Evolutionary conservation across 2,329 filamentous ascomycete species (phyloP).

Genomic region (Curvularia sp.): DNA sequence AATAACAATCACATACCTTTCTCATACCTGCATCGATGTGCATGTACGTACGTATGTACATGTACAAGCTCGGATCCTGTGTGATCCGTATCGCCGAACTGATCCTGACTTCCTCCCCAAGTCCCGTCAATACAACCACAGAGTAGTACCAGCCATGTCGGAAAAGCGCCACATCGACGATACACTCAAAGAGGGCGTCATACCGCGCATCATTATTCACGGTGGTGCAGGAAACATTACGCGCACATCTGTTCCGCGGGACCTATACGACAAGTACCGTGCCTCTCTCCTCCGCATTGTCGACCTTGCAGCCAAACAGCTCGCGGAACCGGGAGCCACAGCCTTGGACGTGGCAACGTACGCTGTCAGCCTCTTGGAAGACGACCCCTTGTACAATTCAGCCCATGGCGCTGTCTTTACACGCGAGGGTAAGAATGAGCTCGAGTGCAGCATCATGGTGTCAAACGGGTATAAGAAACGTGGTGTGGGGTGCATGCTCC

Average conservation of each 20-base stretch:
- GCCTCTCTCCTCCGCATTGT: conserved; percentile 50
- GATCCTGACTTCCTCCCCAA: neutral
- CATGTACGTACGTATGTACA: neutral
- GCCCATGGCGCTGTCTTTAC: conserved; percentile 88
- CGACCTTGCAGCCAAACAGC: conserved; percentile 28
- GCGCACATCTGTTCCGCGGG: conserved; percentile 46
- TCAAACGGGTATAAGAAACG: conserved; percentile 75
- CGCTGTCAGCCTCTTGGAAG: conserved; percentile 77
- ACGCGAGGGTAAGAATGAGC: conserved; percentile 79
- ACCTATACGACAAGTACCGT: conserved; percentile 49
- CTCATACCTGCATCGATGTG: neutral
- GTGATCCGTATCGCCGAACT: neutral
- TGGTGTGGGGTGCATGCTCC: conserved; percentile 76
- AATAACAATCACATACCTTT: neutral
- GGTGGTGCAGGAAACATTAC: conserved; percentile 58
- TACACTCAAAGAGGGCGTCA: conserved; percentile 16
- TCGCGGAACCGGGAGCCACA: conserved; percentile 52
- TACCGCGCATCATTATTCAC: conserved; percentile 57
- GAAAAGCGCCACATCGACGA: neutral
- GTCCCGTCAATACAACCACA: too few relatives aligned
- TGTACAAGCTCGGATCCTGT: neutral
- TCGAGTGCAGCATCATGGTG: conserved; percentile 89
- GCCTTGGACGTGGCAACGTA: conserved; percentile 77
- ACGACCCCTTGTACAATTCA: conserved; percentile 83
- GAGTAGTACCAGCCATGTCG: neutral